Conservation (phyloP, 768 basidiomycete species). For the Phylloporus rhodoxanthus region DNA sequence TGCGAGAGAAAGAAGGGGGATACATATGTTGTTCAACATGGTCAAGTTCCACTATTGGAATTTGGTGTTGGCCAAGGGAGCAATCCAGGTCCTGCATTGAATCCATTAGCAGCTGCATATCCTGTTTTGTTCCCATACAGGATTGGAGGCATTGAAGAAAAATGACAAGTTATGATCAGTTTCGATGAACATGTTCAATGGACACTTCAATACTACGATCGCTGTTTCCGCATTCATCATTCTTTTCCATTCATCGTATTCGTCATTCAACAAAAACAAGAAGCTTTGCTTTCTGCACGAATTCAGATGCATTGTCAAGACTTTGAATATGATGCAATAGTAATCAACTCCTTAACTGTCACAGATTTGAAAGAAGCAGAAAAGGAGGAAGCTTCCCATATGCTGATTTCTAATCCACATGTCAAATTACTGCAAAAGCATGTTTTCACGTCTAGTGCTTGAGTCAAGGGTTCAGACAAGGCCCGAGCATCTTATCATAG, state of each 20-base stretch:
- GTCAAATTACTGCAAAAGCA: slow-evolving; percentile 24
- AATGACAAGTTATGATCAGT: slow-evolving; percentile 9
- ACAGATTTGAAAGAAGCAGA: slow-evolving; percentile 29
- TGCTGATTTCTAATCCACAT: slow-evolving; percentile 22
- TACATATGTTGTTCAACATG: not conserved
- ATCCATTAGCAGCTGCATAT: not conserved
- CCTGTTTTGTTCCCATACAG: slow-evolving; percentile 21
- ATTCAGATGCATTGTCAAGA: slow-evolving; percentile 30
- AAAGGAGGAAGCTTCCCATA: slow-evolving; percentile 28
- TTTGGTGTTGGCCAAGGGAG: not conserved
- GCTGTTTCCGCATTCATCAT: slow-evolving; percentile 26
- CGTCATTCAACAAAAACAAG: slow-evolving; percentile 25
- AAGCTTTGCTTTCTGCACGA: slow-evolving; percentile 23
- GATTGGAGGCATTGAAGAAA: slow-evolving; percentile 29
- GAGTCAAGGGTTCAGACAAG: slow-evolving; percentile 33
- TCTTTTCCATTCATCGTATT: slow-evolving; percentile 31
- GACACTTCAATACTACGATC: slow-evolving; percentile 28
- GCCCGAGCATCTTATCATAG: slow-evolving; percentile 6
- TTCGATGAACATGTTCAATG: slow-evolving; percentile 29
- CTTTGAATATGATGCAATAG: slow-evolving; percentile 18
- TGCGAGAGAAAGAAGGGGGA: not conserved
- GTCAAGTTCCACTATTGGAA: not conserved
- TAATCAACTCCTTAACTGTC: slow-evolving; percentile 23
- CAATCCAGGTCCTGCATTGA: not conserved
- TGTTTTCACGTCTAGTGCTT: slow-evolving; percentile 18